Base-by-base conservation (phyloP, 2,329 filamentous ascomycete species). In the Fusarium virguliforme region DNA sequence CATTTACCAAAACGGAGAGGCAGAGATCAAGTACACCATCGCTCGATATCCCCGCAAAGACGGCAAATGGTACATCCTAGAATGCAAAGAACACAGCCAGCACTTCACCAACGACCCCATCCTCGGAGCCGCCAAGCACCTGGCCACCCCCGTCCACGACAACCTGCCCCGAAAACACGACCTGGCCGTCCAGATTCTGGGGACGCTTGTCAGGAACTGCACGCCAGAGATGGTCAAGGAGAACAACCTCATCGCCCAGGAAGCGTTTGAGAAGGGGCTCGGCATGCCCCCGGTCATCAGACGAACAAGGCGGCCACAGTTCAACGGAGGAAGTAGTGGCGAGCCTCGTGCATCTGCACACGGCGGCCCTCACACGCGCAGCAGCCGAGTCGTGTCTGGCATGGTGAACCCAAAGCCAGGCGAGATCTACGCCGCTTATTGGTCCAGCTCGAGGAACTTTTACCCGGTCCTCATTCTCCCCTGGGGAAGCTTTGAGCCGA, bases 1-100 rank as follows among this genome's bases (percentile, higher is more conserved):
- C 6, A 37, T 73, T 0, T 73, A 51, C 35, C 67, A 62, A 32
- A 10, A 58, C 2, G 71, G 71, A 5, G 43, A 64, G 1, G 64
- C 71, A 1, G 1, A 13, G 1, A 18, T 15, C 1, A 64, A 58
- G 3, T 65, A 69, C 8, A 30, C 43, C 0, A 73, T 73, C 0
- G 34, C 46, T 3, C 9, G 24, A 0, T 63, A 54, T 1, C 64
- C 64, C 9, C 8, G 6, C 3, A 22, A 12, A 12, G 15, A 13
- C 1, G 61, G 30, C 0, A 2, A 6, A 0, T 73, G 65, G 57
- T 73, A 73, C 22, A 69, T 73, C 1, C 10, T 71, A 0, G 54
- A 63, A 26, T 73, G 70, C 4, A 24, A 55, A 1, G 9, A 62
- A 3, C 59, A 64, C 2, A 4, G 26, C 0, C 54, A 26, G 9